Base-by-base conservation (phyloP, 208 protist species). In the Leptomonas pyrrhocoris region DNA sequence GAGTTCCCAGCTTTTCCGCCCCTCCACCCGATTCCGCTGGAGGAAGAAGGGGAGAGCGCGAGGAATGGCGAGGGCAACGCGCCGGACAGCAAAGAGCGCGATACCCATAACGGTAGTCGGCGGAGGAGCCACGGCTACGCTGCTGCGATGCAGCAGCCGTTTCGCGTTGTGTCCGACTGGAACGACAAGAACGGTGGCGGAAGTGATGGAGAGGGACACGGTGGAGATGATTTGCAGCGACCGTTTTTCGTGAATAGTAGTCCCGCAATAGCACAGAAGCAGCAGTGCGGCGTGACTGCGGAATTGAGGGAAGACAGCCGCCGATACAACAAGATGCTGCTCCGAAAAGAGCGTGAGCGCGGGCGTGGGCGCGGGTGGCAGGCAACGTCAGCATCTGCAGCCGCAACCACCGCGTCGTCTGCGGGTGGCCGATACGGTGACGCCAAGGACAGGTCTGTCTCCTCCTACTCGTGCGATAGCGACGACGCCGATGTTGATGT, bases 321-420 rank as follows among this genome's bases (percentile, higher is more conserved):
- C 2, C 76, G 63, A 34, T 84, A 88, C 68, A 91, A 88, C 68
- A 92, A 92, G 60, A 89, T 87, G 64, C 65, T 92, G 2, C 77
- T 62, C 2, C 83, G 83, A 30, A 92, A 92, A 60, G 70, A 77
- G 59, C 62, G 68, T 9, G 62, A 68, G 54, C 48, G 68, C 19
- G 67, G 51, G 12, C 74, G 67, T 16, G 53, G 59, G 15, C 67
- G 67, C 2, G 73, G 64, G 38, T 62, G 65, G 73, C 72, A 59
- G 40, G 15, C 60, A 0, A 43, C 46, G 2, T 38, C 60, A 19
- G 21, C 60, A 2, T 25, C 28, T 18, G 7, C 56, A 3, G 36
- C 19, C 38, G 30, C 56, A 19, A 23, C 45, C 45, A 23, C 21
- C 67, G 36, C 12, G n/a, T 42, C 38, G 6, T 6, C 38, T 42